These are phyloP conservation scores for Trichothecium roseum DNA, from an alignment of 2,329 filamentous ascomycete species.

Conservation along the genomic window DNA sequence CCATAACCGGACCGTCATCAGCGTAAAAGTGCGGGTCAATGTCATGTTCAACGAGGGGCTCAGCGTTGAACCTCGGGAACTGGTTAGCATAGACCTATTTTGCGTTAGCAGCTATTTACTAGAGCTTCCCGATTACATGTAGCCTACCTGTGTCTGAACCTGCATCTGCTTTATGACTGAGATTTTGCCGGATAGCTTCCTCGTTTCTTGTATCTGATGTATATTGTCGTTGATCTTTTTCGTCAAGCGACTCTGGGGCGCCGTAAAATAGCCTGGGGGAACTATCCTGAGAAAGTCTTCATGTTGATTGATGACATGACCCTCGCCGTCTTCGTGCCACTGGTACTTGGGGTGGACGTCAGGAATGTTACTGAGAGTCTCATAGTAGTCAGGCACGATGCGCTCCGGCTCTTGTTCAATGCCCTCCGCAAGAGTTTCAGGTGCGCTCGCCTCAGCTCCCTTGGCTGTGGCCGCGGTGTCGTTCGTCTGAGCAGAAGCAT, in stretches of 20 bases:
- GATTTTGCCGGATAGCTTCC: conserved; percentile 93
- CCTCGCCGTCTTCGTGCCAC: conserved; percentile 85
- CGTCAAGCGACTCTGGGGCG: conserved; percentile 63
- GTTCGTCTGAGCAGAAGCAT: conserved; percentile 25
- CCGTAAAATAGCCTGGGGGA: conserved; percentile 62
- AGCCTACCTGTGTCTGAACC: conserved; percentile 77
- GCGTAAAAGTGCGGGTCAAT: conserved; percentile 82
- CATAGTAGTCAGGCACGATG: conserved; percentile 89
- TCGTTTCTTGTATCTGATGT: conserved; percentile 89
- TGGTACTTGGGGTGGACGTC: conserved; percentile 68
- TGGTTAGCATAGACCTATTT: conserved; percentile 87
- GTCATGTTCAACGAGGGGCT: conserved; percentile 79
- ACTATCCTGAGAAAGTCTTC: conserved; percentile 77
- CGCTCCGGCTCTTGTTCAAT: conserved; percentile 82
- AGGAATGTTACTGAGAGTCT: conserved; percentile 74
- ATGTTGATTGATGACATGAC: conserved; percentile 76
- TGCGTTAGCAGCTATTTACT: background rate
- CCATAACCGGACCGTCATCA: conserved; percentile 81
- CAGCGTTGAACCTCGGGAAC: conserved; percentile 90
- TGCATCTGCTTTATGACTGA: conserved; percentile 99
- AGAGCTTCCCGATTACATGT: background rate
- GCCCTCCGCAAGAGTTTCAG: conserved; percentile 84
- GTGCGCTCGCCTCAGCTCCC: conserved; percentile 33
- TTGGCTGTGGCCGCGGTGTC: conserved; percentile 31
- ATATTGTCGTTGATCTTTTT: conserved; percentile 85